Evolutionary conservation across 768 basidiomycete genomes (phyloP).

Genomic region (Agaricus blazei): DNA sequence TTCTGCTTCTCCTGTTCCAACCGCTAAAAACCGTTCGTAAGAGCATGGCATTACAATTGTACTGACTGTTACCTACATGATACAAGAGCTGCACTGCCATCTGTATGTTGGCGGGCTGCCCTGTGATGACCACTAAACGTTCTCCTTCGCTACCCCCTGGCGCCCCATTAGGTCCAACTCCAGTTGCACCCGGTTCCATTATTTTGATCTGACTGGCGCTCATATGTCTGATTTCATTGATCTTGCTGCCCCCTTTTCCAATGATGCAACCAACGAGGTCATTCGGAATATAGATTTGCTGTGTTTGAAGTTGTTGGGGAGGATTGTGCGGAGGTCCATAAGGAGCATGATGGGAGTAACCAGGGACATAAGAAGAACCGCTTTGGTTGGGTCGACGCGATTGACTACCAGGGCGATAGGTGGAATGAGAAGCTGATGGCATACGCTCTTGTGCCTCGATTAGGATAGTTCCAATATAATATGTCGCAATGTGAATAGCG

Average conservation of each 20-base stretch:
- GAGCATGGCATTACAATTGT: not conserved
- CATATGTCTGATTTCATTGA: constrained; percentile 96
- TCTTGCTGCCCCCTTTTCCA: constrained; percentile 96
- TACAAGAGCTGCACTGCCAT: constrained; percentile 93
- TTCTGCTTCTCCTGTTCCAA: constrained; percentile 90
- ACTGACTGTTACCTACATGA: constrained; percentile 46
- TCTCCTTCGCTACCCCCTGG: constrained; percentile 80
- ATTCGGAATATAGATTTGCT: constrained; percentile 98
- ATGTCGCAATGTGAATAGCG: constrained; percentile 98
- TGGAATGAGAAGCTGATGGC: constrained; percentile 63
- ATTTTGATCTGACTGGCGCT: constrained; percentile 97
- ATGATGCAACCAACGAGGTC: constrained; percentile 97
- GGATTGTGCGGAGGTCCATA: constrained; percentile 43
- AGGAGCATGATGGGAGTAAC: constrained; percentile 34
- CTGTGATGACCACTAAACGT: constrained; percentile 93
- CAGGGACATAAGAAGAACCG: constrained; percentile 69
- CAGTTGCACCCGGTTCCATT: constrained; percentile 90
- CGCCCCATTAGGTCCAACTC: constrained; percentile 62
- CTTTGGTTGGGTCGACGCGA: constrained; percentile 17
- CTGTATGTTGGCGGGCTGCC: constrained; percentile 91
- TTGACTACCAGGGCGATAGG: constrained; percentile 58
- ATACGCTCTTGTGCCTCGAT: constrained; percentile 86
- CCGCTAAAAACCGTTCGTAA: constrained; percentile 39
- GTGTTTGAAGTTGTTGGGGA: constrained; percentile 80
- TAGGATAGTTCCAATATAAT: constrained; percentile 98